Percentiles rank a stretch among this genome's conserved stretches.
These are phyloP conservation scores for Scheffersomyces stipitis DNA, from an alignment of 805 yeast species.

Conservation along the genomic window DNA sequence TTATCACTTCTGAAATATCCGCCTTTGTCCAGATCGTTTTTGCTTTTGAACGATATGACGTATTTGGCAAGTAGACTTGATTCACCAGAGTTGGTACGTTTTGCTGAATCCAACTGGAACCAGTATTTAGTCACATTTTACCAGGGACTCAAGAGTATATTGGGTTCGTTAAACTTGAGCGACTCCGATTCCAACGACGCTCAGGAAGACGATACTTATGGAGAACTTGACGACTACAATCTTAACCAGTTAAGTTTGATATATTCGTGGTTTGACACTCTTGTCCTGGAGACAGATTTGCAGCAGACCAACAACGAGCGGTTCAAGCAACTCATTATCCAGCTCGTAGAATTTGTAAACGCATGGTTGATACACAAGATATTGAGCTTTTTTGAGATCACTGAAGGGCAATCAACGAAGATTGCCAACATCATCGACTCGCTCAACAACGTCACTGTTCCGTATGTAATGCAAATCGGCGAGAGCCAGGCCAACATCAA, in stretches of 20 bases:
- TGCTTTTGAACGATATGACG: conserved; percentile 36
- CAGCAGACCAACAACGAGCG: conserved; percentile 23
- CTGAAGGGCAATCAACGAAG: conserved; percentile 34
- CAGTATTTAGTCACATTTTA: conserved; percentile 17
- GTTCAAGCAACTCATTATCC: conserved; percentile 26
- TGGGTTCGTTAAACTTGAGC: conserved; percentile 14
- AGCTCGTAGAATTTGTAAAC: conserved; percentile 28
- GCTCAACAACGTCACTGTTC: conserved; percentile 21
- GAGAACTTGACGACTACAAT: conserved; percentile 18
- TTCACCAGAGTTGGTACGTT: conserved; percentile 11
- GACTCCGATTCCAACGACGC: conserved; percentile 10
- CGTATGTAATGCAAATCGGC: conserved; percentile 14
- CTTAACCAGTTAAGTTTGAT: conserved; percentile 17
- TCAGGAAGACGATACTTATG: conserved; percentile 10
- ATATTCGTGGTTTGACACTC: conserved; percentile 21
- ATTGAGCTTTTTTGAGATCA: conserved; percentile 27
- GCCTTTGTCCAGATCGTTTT: conserved; percentile 26
- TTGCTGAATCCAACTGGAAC: conserved; percentile 19
- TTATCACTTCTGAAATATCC: conserved; percentile 36
- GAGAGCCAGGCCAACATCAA: conserved; percentile 18
- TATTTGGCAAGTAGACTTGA: conserved; percentile 17
- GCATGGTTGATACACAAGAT: conserved; percentile 27
- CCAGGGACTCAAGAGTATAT: conserved; percentile 15
- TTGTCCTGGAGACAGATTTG: conserved; percentile 20
- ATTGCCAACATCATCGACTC: conserved; percentile 24